A percentile compares a stretch with the other conserved stretches of the same genome.
These are phyloP conservation scores for Diaporthe citri DNA, from an alignment of 2,329 filamentous ascomycete genomes.

Conservation along the genomic window DNA sequence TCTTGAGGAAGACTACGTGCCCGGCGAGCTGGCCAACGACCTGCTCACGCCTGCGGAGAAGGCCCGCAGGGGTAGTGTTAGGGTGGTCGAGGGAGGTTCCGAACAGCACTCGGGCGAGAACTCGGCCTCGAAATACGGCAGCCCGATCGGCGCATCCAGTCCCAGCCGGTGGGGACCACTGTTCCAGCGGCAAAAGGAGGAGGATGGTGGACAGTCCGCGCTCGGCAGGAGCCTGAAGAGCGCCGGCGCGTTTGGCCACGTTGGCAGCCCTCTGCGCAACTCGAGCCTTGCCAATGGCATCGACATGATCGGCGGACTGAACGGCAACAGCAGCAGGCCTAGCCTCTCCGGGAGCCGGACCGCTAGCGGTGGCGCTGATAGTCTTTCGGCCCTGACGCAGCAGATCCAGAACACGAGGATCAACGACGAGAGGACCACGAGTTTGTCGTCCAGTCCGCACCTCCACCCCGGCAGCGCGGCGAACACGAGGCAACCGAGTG, in stretches of 20 bases:
- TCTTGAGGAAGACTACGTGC: slow-evolving; percentile 87
- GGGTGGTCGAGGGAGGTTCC: slow-evolving; percentile 57
- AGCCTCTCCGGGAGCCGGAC: slow-evolving; percentile 58
- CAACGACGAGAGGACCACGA: slow-evolving; percentile 50
- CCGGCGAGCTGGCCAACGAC: slow-evolving; percentile 74
- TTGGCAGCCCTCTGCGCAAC: slow-evolving; percentile 74
- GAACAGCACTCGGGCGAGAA: slow-evolving; percentile 58
- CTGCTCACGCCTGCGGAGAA: slow-evolving; percentile 77
- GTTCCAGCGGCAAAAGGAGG: slow-evolving; percentile 71
- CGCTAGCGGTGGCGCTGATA: slow-evolving; percentile 58
- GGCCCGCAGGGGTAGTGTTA: slow-evolving; percentile 71
- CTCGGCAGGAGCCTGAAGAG: slow-evolving; percentile 53
- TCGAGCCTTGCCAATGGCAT: slow-evolving; percentile 70
- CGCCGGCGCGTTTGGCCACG: slow-evolving; percentile 73
- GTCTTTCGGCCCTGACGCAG: slow-evolving; percentile 70
- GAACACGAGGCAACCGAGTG: slow-evolving; percentile 52
- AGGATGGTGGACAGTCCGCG: slow-evolving; percentile 57
- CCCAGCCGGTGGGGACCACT: slow-evolving; percentile 72
- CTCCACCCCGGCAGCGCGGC: slow-evolving; percentile 63
- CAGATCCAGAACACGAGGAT: slow-evolving; percentile 73
- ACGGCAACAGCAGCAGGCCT: slow-evolving; percentile 51
- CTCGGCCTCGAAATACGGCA: slow-evolving; percentile 69
- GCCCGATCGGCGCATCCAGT: slow-evolving; percentile 67
- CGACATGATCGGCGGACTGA: slow-evolving; percentile 47
- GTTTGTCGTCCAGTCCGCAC: slow-evolving; percentile 58